These are phyloP conservation scores for Lichtheimia ramosa DNA, from an alignment of 371 early-diverging fungal species.

Conservation along the genomic window DNA sequence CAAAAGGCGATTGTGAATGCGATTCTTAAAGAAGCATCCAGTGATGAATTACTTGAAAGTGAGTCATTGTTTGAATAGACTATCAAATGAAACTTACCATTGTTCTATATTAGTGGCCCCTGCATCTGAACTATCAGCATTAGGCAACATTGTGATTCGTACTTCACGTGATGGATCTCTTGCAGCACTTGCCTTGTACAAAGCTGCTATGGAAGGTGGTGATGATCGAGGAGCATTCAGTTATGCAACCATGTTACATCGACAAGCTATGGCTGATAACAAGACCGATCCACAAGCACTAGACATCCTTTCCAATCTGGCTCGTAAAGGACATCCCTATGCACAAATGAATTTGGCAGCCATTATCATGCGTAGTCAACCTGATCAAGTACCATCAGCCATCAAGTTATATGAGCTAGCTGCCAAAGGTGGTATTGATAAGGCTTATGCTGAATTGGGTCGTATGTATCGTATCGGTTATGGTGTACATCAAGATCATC, in stretches of 20 bases:
- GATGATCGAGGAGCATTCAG: conserved; percentile 50
- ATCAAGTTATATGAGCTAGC: conserved; percentile 49
- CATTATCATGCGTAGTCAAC: conserved; percentile 42
- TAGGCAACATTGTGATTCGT: conserved; percentile 18
- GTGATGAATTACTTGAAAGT: background rate
- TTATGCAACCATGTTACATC: conserved; percentile 48
- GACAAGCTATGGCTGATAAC: conserved; percentile 34
- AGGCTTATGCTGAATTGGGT: conserved; percentile 45
- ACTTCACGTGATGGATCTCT: conserved; percentile 27
- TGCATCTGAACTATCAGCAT: conserved; percentile 8
- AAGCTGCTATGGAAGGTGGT: conserved; percentile 40
- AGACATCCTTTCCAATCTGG: conserved; percentile 34
- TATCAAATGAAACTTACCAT: no score
- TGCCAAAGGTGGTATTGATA: conserved; percentile 29
- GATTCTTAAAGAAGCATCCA: conserved; percentile 11
- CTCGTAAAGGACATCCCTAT: conserved; percentile 49
- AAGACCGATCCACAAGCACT: conserved; percentile 37
- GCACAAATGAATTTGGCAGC: conserved; percentile 52
- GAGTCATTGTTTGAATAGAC: background rate
- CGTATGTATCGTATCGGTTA: conserved; percentile 49
- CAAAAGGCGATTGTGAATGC: conserved; percentile 22
- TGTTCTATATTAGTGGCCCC: no score
- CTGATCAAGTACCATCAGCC: conserved; percentile 27
- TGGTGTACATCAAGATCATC: conserved; percentile 48
- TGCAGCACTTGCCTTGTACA: conserved; percentile 37